These are phyloP conservation scores for Bruguiera parviflora DNA, from an alignment of 345 rosid genomes.

Conservation along the genomic window DNA sequence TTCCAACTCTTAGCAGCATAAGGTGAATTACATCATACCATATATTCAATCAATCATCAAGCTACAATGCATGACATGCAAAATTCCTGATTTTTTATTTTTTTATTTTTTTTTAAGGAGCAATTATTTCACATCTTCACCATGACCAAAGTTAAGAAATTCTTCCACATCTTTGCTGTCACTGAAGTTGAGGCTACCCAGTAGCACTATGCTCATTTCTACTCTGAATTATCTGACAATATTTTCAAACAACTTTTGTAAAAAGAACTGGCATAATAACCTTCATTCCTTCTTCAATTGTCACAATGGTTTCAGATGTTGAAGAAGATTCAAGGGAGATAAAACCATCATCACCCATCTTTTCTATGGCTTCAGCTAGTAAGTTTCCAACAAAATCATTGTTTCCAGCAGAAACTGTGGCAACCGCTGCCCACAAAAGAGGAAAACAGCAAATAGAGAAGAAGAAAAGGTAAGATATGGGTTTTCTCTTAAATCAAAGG, in stretches of 20 bases:
- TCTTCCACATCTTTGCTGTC: not conserved
- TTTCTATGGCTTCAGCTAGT: slow-evolving; percentile 66
- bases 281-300: slow-evolving; percentile 87
- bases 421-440: slow-evolving; percentile 54
- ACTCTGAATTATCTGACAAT: not conserved
- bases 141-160: not conserved
- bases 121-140: not conserved
- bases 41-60: not conserved
- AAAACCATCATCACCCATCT: slow-evolving; percentile 84
- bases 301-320: slow-evolving; percentile 61
- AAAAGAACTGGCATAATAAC: slow-evolving; percentile 29
- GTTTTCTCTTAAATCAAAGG: not conserved
- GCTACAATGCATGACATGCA: not conserved
- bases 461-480: slow-evolving; percentile 13
- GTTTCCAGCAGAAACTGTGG: slow-evolving; percentile 85
- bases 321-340: slow-evolving; percentile 74
- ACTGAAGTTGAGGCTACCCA: not conserved
- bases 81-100: not conserved
- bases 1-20: not conserved
- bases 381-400: slow-evolving; percentile 69
- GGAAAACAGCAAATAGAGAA: not conserved
- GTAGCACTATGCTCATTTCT: not conserved
- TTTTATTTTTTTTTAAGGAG: not conserved
- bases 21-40: not conserved
- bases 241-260: not conserved